Evolutionary conservation across 371 early-diverging fungal species (phyloP).

Genomic region (Mortierella sp.): DNA sequence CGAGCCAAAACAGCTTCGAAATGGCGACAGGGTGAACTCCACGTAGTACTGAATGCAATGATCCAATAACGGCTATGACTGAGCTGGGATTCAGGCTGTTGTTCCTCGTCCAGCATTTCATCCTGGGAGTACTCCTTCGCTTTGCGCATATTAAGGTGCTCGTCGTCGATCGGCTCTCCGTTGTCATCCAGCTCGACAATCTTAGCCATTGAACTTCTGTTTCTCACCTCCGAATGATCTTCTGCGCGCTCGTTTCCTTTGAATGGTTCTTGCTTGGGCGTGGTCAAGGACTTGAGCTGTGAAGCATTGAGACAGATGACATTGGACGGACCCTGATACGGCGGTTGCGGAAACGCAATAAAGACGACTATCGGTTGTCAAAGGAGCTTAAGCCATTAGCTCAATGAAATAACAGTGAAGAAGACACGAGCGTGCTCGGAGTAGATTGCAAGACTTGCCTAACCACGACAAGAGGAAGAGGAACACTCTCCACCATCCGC

Average conservation of each 20-base stretch:
- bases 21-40: conserved; percentile 49
- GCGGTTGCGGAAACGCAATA: conserved; percentile 65
- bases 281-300: conserved; percentile 34
- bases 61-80: conserved; percentile 49
- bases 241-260: conserved; percentile 21
- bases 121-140: conserved; percentile 3
- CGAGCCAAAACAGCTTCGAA: conserved; percentile 48
- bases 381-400: too few species aligned
- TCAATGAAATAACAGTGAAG: too few species aligned
- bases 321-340: conserved; percentile 67
- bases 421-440: too few species aligned
- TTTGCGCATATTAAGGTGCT: background rate
- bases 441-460: conserved; percentile 50
- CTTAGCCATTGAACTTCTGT: conserved; percentile 22
- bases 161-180: conserved; percentile 19
- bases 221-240: conserved; percentile 4
- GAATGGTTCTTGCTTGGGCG: conserved; percentile 7
- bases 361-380: conserved; percentile 55
- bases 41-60: conserved; percentile 44
- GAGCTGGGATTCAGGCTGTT: conserved; percentile 11
- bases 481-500: conserved; percentile 46
- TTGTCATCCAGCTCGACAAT: conserved; percentile 41
- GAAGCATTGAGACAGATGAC: conserved; percentile 30
- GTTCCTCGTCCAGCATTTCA: background rate
- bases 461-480: conserved; percentile 62